phyloP scores from a whole-genome alignment of 495 filamentous ascomycete species.

The Xylaria curta region DNA sequence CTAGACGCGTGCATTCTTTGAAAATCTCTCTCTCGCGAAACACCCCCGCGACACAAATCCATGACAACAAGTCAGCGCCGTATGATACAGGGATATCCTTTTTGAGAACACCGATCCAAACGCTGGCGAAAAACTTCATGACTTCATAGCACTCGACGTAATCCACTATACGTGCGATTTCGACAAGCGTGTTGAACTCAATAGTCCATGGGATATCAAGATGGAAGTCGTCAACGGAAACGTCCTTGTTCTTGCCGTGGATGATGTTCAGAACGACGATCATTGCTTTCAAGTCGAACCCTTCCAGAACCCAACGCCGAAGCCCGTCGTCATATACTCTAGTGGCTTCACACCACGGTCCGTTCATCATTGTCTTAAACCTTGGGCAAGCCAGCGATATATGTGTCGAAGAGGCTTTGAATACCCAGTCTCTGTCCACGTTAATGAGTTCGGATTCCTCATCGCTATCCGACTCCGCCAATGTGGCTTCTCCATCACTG shows the following conservation, averaged over 20 bases:
- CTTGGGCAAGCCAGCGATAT: constrained; percentile 55
- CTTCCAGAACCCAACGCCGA: constrained; percentile 48
- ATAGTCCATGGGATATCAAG: constrained; percentile 46
- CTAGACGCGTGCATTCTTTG: background rate
- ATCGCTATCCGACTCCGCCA: background rate
- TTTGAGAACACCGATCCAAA: constrained; percentile 44
- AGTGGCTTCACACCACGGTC: constrained; percentile 46
- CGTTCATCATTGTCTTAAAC: constrained; percentile 47
- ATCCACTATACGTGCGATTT: constrained; percentile 59
- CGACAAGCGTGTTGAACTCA: constrained; percentile 53
- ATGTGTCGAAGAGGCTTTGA: constrained; percentile 60
- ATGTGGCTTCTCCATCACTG: no score
- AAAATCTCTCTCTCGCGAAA: background rate
- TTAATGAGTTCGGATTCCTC: background rate
- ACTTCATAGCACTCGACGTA: constrained; percentile 57
- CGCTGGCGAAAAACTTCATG: constrained; percentile 48
- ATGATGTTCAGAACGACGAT: constrained; percentile 61
- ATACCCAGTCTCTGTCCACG: background rate
- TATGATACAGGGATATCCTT: background rate
- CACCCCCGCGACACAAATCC: constrained; percentile 6
- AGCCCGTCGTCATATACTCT: constrained; percentile 45
- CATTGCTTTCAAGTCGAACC: no score
- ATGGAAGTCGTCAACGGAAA: no score
- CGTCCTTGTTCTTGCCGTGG: no score
- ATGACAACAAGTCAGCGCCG: background rate